Evolutionary conservation across 805 yeast species (phyloP).

Genomic region (Metschnikowia cerradonensis): DNA sequence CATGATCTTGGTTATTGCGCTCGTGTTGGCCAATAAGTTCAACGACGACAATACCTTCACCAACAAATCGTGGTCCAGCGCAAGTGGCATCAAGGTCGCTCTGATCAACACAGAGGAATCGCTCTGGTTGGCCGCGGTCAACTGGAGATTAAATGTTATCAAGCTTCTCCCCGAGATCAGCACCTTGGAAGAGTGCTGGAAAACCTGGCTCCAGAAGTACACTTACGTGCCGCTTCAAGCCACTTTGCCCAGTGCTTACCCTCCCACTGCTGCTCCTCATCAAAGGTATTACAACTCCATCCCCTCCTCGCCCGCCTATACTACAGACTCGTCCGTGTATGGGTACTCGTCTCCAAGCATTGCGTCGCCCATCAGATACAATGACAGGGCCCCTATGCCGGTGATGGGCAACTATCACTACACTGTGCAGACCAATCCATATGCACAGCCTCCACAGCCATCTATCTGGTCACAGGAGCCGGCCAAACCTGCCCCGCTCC

Average conservation of each 20-base stretch:
- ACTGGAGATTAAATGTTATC: slow-evolving; percentile 54
- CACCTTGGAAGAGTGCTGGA: slow-evolving; percentile 44
- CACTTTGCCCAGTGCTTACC: slow-evolving; percentile 1
- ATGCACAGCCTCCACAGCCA: slow-evolving; percentile 8
- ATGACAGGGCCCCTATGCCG: slow-evolving; percentile 16
- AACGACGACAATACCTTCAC: slow-evolving; percentile 96
- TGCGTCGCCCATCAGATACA: slow-evolving; percentile 24
- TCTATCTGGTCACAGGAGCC: slow-evolving; percentile 24
- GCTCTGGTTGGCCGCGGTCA: slow-evolving; percentile 58
- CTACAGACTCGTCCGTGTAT: slow-evolving; percentile 12
- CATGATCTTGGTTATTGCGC: slow-evolving; percentile 58
- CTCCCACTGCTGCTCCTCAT: slow-evolving; percentile 2
- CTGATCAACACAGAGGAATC: slow-evolving; percentile 66
- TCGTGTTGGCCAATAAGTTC: slow-evolving; percentile 86
- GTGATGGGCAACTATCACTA: slow-evolving; percentile 2
- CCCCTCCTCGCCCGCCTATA: slow-evolving; percentile 21
- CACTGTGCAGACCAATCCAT: slow-evolving; percentile 2
- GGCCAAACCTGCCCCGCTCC: slow-evolving; percentile 7
- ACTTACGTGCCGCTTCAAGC: slow-evolving; percentile 3
- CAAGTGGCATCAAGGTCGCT: slow-evolving; percentile 71
- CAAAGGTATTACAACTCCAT: slow-evolving; percentile 10
- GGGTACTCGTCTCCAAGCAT: slow-evolving; percentile 23
- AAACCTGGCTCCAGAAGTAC: slow-evolving; percentile 39
- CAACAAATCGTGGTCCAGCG: slow-evolving; percentile 92
- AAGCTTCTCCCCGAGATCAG: slow-evolving; percentile 34